Base-by-base conservation (phyloP, 2,329 filamentous ascomycete genomes). In the Aureobasidium sp. region DNA sequence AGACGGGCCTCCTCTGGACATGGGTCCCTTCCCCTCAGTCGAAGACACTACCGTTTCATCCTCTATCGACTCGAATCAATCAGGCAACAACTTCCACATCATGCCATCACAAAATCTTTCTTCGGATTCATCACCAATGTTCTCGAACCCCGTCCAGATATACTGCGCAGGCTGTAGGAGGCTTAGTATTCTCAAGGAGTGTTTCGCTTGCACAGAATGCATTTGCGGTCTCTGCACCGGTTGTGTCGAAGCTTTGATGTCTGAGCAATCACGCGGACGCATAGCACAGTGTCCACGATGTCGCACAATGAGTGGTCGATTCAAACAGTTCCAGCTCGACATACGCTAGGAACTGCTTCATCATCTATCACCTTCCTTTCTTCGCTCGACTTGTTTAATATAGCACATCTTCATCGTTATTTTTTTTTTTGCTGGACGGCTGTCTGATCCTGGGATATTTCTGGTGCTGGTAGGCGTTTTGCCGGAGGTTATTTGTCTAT, bases 121-220 rank as follows among this genome's bases (percentile, higher is more conserved):
- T 36, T 75, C 76, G 44, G 73, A 89, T 76, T 84, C 84, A 21
- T 86, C 87, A 8, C 89, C 91, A 5, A 66, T 73, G 62, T 74
- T 72, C 64, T 67, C 66, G 16, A 65, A 65, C 55, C 67, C 73
- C 36, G 88, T 93, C 3, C 90, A 96, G 72, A 96, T 97, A 45
- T 96, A 96, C 72, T 97, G 93, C 72, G 90, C 92, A 25, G 89
- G 88, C 52, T 97, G 93, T 71, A 86, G 90, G 66, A 85, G 87
- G 41, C 80, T 91, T 21, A 92, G 88, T 57, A 78, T 87, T 11
- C 78, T 97, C 30, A 87, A 86, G 69, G 89, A 93, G 69, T 94
- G 90, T 37, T 97, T 91, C 71, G 93, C 93, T 25, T 97, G 93
- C 73, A 96, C 92, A 1, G 92, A 97, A 74, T 97, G 94, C 73